Conservation (phyloP, 164 flowering plant species). For the Warburgia ugandensis region DNA sequence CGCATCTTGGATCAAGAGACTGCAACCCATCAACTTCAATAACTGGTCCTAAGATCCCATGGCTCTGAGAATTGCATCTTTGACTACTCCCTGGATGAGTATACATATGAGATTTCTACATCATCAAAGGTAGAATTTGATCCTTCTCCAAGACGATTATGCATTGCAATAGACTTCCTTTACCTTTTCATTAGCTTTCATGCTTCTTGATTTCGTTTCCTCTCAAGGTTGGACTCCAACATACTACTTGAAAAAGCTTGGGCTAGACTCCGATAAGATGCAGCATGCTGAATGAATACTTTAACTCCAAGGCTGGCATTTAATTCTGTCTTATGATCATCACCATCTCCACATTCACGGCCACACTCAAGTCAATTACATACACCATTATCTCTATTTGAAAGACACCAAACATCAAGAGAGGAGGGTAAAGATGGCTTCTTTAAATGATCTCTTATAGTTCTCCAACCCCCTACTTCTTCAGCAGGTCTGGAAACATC, state of each 20-base stretch:
- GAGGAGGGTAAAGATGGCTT: too few species aligned
- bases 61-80: constrained; percentile 18
- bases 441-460: too few species aligned
- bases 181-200: constrained; percentile 29
- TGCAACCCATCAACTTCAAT: too few species aligned
- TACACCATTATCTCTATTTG: constrained; percentile 11
- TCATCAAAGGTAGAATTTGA: constrained; percentile 30
- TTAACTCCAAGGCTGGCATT: constrained; percentile 8
- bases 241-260: constrained; percentile 19
- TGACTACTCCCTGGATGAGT: constrained; percentile 32
- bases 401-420: constrained; percentile 13
- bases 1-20: too few species aligned
- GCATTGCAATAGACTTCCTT: constrained; percentile 29
- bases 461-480: too few species aligned
- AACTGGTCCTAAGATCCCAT: constrained; percentile 13
- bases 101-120: constrained; percentile 32
- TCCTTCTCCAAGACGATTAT: constrained; percentile 23
- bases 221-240: too few species aligned
- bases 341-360: constrained; percentile 13
- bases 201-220: constrained; percentile 12
- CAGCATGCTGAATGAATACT: constrained; percentile 7
- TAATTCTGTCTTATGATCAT: constrained; percentile 2
- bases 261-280: constrained; percentile 4
- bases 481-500: too few species aligned
- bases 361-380: constrained; percentile 2